Evolutionary conservation across 768 basidiomycete species (phyloP).

Genomic region (Serendipita vermifera): DNA sequence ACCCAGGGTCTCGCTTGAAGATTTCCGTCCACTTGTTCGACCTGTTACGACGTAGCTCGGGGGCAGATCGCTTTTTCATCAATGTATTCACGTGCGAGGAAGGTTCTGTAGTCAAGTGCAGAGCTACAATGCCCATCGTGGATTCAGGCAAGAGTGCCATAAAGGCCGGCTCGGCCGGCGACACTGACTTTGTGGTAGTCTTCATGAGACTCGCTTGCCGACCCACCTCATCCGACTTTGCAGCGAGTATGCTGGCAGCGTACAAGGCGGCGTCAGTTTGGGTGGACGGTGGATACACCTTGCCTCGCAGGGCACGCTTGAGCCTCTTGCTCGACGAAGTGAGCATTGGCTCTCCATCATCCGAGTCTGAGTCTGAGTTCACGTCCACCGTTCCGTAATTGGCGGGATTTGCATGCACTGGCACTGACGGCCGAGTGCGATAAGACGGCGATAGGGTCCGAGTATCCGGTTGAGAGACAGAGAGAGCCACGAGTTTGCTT

Average conservation of each 20-base stretch:
- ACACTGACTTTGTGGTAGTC: not conserved
- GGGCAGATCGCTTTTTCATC: not conserved
- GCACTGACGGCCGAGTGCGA: not conserved
- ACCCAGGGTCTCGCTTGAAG: slow-evolving; percentile 32
- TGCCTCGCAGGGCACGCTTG: slow-evolving; percentile 73
- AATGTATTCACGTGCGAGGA: slow-evolving; percentile 21
- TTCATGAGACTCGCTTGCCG: slow-evolving; percentile 1
- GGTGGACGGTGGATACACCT: slow-evolving; percentile 26
- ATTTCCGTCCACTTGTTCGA: slow-evolving; percentile 76
- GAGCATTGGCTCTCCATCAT: slow-evolving; percentile 34
- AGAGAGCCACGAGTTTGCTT: not conserved
- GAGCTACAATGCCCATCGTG: not conserved
- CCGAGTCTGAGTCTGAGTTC: slow-evolving; percentile 23
- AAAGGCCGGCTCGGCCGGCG: not conserved
- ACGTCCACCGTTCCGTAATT: slow-evolving; percentile 10
- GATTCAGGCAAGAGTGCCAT: not conserved
- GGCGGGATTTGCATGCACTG: not conserved
- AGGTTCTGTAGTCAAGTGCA: slow-evolving; percentile 30
- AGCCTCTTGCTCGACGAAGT: slow-evolving; percentile 67
- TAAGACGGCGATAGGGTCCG: slow-evolving; percentile 5
- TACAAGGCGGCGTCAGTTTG: slow-evolving; percentile 6
- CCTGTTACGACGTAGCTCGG: slow-evolving; percentile 39
- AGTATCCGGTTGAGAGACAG: not conserved
- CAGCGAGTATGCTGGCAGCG: slow-evolving; percentile 1
- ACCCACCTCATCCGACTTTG: not conserved